Evolutionary conservation across 805 yeast species (phyloP), one percentile per base, ranked within the genome.

Genomic region (Hanseniaspora clermontiae): DNA sequence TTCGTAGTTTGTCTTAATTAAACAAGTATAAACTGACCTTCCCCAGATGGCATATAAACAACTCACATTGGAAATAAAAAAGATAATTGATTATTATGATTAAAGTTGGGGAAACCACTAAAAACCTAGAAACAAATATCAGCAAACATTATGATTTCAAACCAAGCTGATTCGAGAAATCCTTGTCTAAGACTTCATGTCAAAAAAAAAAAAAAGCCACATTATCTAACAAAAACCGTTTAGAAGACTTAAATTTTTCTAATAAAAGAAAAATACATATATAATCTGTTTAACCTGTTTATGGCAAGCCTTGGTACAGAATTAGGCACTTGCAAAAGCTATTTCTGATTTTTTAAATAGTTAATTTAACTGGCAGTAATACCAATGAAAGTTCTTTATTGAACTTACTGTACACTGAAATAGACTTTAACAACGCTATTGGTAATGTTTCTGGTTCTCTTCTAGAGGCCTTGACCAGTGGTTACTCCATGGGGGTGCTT

Each of bases 381-480:
- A 72, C 69, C 38, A 78, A 78, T 59, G 78, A 75, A 63, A 76
- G 76, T 58, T 71, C 75, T 12, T 68, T 78, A 72, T 65, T 77
- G 61, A 77, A 77, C 61, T 78, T 78, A 36, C 68, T 77, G 60
- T 81, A 78, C 61, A 65, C 77, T 9, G 68, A 75, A 61, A 59
- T 63, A 1, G 62, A 63, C 37, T 78, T 80, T 78, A 64, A 64
- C 54, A 57, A 61, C 6, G 68, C 67, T 38, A 70, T 77, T 63
- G 71, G 71, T 36, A 56, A 66, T 43, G 77, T 77, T 7, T 56
- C 63, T 5, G 74, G 75, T 59, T 68, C 70, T 29, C 61, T 63
- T 19, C 63, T 74, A 27, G 77, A 78, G 58, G 72, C 27, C 27
- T 65, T 74, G 49, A 57, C 68, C 43, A 72, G 72, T 57, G 77